Base-by-base conservation (phyloP, 169 alveolate species). In the Plasmodium billcollinsi region DNA sequence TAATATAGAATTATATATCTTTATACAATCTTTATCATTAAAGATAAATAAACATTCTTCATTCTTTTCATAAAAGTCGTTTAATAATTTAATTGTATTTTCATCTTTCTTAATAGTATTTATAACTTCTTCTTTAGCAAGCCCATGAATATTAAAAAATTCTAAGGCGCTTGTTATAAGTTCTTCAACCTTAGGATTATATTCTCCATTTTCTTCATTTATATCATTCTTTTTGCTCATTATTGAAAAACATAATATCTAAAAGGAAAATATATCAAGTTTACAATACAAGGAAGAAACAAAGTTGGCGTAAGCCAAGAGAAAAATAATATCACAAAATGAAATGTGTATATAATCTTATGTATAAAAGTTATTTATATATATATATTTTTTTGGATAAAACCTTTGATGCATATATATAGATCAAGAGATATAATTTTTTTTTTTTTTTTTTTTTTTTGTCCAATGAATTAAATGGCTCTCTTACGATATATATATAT, bases 1-100 rank as follows among this genome's bases (percentile, higher is more conserved):
- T 69, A 80, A 49, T 2, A 80, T 80, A 21, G 73, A 69, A 18
- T 24, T 73, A 49, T 69, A 80, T 21, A 80, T 21, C 61, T 80
- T 80, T 39, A 80, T 33, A 3, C 73, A 33, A 24, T 69, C 90
- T 59, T 54, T 80, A 21, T 80, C 90, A 63, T 69, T 67, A 69
- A 80, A 69, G 5, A 80, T 29, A 54, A 80, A 80, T 80, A 80
- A 61, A 45, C 83, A 80, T 8, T 70, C 90, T 11, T 80, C 90
- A 56, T 67, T 49, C 26, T 50, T 52, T 14, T 52, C 45, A 29
- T 45, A 33, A 58, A 80, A 80, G 12, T 43, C 49, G 21, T 69
- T 56, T 1, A 80, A 11, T 45, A 80, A 49, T 18, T 67, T 69
- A 71, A 80, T 56, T 50, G 58, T 50, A 21, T 54, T 29, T 43